phyloP scores from a whole-genome alignment of 2,329 filamentous ascomycete genomes.

The Escovopsis sp. region DNA sequence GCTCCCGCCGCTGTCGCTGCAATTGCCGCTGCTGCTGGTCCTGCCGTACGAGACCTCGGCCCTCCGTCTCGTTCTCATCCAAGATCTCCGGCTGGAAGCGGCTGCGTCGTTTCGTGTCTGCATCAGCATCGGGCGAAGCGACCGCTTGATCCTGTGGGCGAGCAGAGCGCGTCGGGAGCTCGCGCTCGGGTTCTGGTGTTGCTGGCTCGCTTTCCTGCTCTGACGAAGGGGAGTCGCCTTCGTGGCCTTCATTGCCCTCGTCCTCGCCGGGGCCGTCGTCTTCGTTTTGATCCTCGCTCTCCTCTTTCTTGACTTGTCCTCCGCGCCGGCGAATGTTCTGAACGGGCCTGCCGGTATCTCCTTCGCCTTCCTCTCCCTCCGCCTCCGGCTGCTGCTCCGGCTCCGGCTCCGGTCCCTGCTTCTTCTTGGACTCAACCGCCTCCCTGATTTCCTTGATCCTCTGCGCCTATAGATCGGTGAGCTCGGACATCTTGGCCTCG shows the following conservation, averaged over 20 bases:
- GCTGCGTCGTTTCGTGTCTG: not conserved
- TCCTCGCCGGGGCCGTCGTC: not conserved
- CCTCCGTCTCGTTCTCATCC: not conserved
- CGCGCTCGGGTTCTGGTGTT: not conserved
- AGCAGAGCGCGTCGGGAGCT: not conserved
- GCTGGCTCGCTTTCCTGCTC: not conserved
- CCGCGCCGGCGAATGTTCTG: too few species aligned
- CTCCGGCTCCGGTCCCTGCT: not conserved
- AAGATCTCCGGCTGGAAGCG: not conserved
- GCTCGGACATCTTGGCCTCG: not conserved
- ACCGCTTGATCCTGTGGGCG: not conserved
- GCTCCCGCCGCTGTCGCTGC: slow-evolving; percentile 1
- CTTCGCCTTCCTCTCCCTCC: not conserved
- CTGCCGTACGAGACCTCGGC: not conserved
- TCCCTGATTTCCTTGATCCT: not conserved
- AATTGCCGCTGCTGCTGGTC: not conserved
- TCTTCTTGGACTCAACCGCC: not conserved
- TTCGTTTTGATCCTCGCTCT: not conserved
- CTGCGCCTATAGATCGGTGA: not conserved
- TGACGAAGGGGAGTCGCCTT: not conserved
- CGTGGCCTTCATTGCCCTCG: not conserved
- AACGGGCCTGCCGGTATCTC: too few species aligned
- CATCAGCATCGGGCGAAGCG: not conserved
- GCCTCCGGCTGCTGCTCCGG: not conserved
- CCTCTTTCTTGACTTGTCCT: too few species aligned